These are phyloP conservation scores for Symbiodinium pilosum DNA, from an alignment of 73 alveolate genomes.

Conservation along the genomic window DNA sequence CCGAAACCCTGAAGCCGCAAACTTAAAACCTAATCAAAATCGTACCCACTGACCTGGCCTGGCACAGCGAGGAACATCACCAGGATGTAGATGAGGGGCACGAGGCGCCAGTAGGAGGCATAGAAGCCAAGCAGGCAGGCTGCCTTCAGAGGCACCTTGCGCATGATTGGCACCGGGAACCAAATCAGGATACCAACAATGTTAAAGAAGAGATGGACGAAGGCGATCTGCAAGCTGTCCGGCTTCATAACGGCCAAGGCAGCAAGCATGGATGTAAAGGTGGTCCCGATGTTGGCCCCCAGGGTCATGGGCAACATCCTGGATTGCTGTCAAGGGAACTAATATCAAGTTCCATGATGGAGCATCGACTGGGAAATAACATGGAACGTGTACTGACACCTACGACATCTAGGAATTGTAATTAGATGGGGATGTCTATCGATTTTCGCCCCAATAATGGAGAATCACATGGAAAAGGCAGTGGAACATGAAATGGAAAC, in stretches of 20 bases:
- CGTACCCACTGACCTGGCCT: too few relatives aligned
- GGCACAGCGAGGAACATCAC: not conserved
- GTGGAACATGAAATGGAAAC: too few relatives aligned
- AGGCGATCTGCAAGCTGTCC: conserved; percentile 47
- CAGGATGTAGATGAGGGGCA: not conserved
- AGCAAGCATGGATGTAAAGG: conserved; percentile 52
- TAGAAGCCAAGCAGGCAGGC: not conserved
- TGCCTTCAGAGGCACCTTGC: not conserved
- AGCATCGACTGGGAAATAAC: too few relatives aligned
- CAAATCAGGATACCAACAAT: not conserved
- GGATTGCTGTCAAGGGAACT: too few relatives aligned
- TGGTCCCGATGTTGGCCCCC: conserved; percentile 71
- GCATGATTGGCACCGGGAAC: not conserved
- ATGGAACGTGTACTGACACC: too few relatives aligned
- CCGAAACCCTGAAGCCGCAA: too few relatives aligned
- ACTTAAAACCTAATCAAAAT: too few relatives aligned
- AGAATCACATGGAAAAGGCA: too few relatives aligned
- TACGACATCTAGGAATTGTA: too few relatives aligned
- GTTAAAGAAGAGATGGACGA: not conserved
- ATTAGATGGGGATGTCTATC: too few relatives aligned
- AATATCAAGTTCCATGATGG: too few relatives aligned
- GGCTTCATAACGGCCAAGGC: conserved; percentile 14
- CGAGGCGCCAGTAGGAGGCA: not conserved
- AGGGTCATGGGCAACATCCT: conserved; percentile 68
- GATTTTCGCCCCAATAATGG: too few relatives aligned